These are phyloP conservation scores for Aquilaria agallochum DNA, from an alignment of 441 rosid species.

Conservation along the genomic window DNA sequence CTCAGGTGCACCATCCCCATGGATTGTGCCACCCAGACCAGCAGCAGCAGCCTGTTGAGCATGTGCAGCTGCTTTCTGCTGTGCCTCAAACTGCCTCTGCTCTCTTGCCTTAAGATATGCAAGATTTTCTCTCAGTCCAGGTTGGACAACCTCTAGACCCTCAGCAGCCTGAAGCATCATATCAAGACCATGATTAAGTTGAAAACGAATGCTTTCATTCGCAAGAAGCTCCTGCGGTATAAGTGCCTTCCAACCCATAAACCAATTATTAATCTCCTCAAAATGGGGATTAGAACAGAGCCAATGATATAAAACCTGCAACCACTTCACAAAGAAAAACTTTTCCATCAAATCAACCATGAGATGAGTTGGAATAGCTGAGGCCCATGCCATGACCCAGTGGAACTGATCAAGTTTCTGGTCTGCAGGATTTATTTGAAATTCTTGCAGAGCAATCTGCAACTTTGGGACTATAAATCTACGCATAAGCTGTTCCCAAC, in stretches of 20 bases:
- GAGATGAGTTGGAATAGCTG: conserved; percentile 73
- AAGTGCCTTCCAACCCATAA: conserved; percentile 68
- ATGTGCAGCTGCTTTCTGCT: conserved; percentile 47
- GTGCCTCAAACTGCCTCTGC: conserved; percentile 59
- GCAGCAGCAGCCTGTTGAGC: conserved; percentile 35
- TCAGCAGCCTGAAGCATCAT: conserved; percentile 81
- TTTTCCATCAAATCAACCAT: conserved; percentile 86
- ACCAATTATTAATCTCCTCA: conserved; percentile 78
- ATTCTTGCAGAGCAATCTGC: conserved; percentile 77
- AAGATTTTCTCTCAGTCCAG: conserved; percentile 59
- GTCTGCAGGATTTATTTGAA: conserved; percentile 72
- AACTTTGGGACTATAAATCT: conserved; percentile 88
- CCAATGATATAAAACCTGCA: conserved; percentile 83
- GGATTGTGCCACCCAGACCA: conserved; percentile 24
- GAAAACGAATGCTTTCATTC: conserved; percentile 66
- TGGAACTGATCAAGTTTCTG: conserved; percentile 70
- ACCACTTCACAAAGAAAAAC: conserved; percentile 82
- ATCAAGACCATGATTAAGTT: conserved; percentile 62
- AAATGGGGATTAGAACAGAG: conserved; percentile 60
- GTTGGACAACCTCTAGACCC: conserved; percentile 66
- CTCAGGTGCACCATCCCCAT: conserved; percentile 38
- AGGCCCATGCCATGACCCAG: conserved; percentile 79
- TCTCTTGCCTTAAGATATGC: conserved; percentile 56
- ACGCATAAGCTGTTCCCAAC: conserved; percentile 92
- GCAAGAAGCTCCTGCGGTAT: conserved; percentile 81